Evolutionary conservation across 495 filamentous ascomycete species (phyloP).

Genomic region (Penicillium coprophilum): DNA sequence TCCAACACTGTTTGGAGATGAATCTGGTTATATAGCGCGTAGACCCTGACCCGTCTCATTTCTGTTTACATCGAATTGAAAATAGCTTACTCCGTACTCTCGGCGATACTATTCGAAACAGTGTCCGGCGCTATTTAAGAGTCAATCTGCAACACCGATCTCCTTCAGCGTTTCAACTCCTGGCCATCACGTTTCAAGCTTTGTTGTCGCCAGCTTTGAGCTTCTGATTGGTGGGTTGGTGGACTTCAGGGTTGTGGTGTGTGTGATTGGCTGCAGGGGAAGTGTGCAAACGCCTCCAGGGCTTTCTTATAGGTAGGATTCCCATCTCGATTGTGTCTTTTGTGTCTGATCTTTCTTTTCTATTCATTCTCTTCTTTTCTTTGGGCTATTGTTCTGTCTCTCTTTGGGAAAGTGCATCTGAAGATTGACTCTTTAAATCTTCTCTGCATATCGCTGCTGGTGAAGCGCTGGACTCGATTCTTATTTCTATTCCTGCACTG

Average conservation of each 20-base stretch:
- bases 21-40: constrained; percentile 21
- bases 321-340: not conserved
- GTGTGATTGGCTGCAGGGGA: constrained; percentile 22
- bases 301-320: constrained; percentile 6
- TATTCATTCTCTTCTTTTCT: constrained; percentile 7
- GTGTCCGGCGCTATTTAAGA: not conserved
- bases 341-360: constrained; percentile 5
- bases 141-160: constrained; percentile 26
- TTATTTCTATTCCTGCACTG: constrained; percentile 21
- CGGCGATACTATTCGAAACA: constrained; percentile 2
- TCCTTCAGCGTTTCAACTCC: constrained; percentile 35
- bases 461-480: constrained; percentile 10
- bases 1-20: constrained; percentile 20
- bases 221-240: constrained; percentile 31
- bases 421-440: constrained; percentile 7
- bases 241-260: constrained; percentile 10
- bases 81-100: no score
- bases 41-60: constrained; percentile 1
- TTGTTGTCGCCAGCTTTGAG: constrained; percentile 14
- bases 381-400: not conserved
- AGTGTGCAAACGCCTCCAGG: constrained; percentile 3
- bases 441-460: constrained; percentile 20
- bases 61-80: not conserved
- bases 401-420: constrained; percentile 4
- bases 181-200: constrained; percentile 36